Evolutionary conservation across 306 rosid species (phyloP), one percentile per base, ranked within the genome.

Genomic region (Notholithocarpus densiflorus): DNA sequence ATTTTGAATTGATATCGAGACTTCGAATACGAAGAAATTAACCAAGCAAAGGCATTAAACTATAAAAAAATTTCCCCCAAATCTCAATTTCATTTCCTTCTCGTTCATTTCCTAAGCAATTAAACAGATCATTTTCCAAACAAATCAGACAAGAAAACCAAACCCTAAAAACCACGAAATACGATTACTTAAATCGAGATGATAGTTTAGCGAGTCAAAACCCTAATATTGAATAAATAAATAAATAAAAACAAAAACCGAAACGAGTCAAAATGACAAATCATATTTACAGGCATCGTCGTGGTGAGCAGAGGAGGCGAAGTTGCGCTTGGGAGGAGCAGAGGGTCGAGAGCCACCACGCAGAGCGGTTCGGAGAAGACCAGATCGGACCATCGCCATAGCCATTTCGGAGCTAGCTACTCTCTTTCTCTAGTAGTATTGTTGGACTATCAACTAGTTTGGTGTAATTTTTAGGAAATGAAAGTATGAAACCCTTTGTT

Each of bases 341-440:
- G 94, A 48, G 65, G 66, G 13, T 24, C 88, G 87, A 82, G 92
- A 81, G 13, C 89, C 92, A 5, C 90, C 81, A 13, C 91, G 94
- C 18, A 90, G 60, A 80, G 87, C 90, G 20, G 76, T 84, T 56
- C 97, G 92, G 68, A 95, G 90, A 79, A 88, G 71, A 77, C 78
- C 86, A 79, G 98, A 91, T 93, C 99, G 94, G 70, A 88, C 85
- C 75, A 87, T 75, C 59, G 92, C 83, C 86, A 89, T 78, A 80
- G 96, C 94, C 99, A 93, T 95, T 73, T 76, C 82, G 75, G 15
- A 53, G 21, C 45, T 24, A 53, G 15, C 29, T 55, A 43, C 68
- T 74, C 74, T 66, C 71, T 69, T 23, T 55, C 19, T 32, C 2
- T 62, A 6, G 12, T 12, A 40, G n/a, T 51, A 65, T 17, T 2